These are phyloP conservation scores for Potentilla sterilis DNA, from an alignment of 306 rosid genomes.

Conservation along the genomic window DNA sequence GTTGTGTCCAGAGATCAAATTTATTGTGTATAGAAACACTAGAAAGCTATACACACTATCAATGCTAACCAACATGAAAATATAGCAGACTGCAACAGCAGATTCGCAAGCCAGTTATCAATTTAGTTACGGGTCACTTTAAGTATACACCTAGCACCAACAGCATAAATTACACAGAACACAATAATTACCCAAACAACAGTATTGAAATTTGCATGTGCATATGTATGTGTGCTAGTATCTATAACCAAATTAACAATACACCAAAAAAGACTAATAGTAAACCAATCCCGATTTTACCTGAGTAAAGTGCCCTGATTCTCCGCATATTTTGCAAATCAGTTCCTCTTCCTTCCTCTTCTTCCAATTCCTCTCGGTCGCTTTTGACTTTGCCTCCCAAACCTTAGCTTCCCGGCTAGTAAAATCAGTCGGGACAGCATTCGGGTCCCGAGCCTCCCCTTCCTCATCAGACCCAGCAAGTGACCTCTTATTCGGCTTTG, in stretches of 20 bases:
- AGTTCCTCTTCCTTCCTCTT: conserved; percentile 97
- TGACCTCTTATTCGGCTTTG: conserved; percentile 66
- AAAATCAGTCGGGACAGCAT: conserved; percentile 95
- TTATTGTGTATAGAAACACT: not conserved
- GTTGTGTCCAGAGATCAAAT: not conserved
- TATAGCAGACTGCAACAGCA: not conserved
- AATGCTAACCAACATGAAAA: not conserved
- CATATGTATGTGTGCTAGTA: not conserved
- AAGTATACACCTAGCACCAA: not conserved
- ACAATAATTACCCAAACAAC: not conserved
- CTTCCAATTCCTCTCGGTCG: conserved; percentile 98
- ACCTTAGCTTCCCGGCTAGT: conserved; percentile 99
- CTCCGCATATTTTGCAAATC: conserved; percentile 96
- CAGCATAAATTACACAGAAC: no score
- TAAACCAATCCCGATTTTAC: conserved; percentile 31
- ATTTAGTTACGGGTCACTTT: not conserved
- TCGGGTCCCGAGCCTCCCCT: conserved; percentile 80
- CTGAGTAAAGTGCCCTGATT: conserved; percentile 98
- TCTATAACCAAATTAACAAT: not conserved
- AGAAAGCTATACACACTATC: not conserved
- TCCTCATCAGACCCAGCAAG: conserved; percentile 79
- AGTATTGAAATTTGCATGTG: not conserved
- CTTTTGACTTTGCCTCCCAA: conserved; percentile 99
- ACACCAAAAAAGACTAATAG: not conserved
- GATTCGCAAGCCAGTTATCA: not conserved